Percentiles rank a stretch among this genome's conserved stretches.
phyloP scores from a whole-genome alignment of 371 early-diverging fungal species.

The Umbelopsis sp. region DNA sequence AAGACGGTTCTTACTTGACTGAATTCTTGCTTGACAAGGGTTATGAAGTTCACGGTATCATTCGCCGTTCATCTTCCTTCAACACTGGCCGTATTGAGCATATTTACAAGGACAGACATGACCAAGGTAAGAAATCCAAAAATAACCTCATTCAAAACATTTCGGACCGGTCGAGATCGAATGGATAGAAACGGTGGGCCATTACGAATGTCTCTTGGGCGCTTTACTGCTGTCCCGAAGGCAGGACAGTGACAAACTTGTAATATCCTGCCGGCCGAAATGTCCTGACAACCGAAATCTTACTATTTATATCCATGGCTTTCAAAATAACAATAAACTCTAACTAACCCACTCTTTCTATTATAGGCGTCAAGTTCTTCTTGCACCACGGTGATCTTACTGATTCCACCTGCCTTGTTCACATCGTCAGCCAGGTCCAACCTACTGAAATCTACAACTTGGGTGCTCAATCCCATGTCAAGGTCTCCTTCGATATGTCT shows the following conservation, averaged over 20 bases:
- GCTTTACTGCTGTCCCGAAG: no score
- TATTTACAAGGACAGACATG: slow-evolving; percentile 76
- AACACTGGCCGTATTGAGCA: slow-evolving; percentile 86
- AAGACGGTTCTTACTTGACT: slow-evolving; percentile 82
- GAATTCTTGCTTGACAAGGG: slow-evolving; percentile 79
- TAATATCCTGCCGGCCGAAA: no score
- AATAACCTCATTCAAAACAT: no score
- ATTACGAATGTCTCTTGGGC: no score
- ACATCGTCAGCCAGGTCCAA: slow-evolving; percentile 76
- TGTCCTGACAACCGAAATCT: no score
- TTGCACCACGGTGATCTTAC: slow-evolving; percentile 89
- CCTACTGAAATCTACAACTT: slow-evolving; percentile 85
- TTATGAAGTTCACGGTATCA: slow-evolving; percentile 86
- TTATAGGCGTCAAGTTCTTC: slow-evolving; percentile 70
- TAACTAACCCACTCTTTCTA: neutral
- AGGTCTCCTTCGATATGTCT: slow-evolving; percentile 89
- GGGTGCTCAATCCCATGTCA: slow-evolving; percentile 83
- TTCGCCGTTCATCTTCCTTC: slow-evolving; percentile 84
- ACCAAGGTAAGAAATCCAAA: slow-evolving; percentile 42
- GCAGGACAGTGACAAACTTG: no score
- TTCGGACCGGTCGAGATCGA: no score
- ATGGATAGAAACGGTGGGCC: no score
- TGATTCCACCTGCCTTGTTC: slow-evolving; percentile 80
- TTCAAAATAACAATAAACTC: neutral
- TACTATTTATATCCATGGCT: no score